These are phyloP conservation scores for Blastobotrys malaysiensis DNA, from an alignment of 1,139 yeast genomes.

Conservation along the genomic window DNA sequence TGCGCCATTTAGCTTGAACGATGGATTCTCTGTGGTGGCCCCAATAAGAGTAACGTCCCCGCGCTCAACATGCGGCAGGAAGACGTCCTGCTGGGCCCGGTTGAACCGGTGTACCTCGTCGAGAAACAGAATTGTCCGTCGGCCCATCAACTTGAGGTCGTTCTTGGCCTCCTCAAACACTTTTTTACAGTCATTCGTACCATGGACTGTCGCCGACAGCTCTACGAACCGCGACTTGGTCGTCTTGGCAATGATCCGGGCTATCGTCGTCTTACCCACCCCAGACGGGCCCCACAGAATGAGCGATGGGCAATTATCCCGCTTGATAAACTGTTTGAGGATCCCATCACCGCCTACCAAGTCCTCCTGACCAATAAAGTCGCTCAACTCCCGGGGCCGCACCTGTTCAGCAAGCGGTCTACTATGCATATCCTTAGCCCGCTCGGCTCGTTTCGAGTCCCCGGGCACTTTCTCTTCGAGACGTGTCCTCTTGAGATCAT, in stretches of 20 bases:
- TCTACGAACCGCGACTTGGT: slow-evolving; percentile 66
- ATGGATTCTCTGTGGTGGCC: slow-evolving; percentile 97
- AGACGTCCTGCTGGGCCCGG: slow-evolving; percentile 82
- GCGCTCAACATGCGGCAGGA: slow-evolving; percentile 41
- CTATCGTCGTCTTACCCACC: slow-evolving; percentile 82
- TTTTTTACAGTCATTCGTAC: slow-evolving; percentile 62
- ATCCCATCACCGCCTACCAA: slow-evolving; percentile 71
- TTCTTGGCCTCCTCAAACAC: slow-evolving; percentile 70
- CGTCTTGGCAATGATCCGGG: slow-evolving; percentile 51
- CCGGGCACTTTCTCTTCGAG: background rate
- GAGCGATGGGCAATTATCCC: slow-evolving; percentile 65
- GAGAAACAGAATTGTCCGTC: slow-evolving; percentile 72
- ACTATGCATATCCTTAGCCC: background rate
- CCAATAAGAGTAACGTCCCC: slow-evolving; percentile 56
- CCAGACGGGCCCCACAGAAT: slow-evolving; percentile 97
- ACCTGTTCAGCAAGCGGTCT: slow-evolving; percentile 78
- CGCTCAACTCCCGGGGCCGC: slow-evolving; percentile 68
- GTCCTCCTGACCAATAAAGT: slow-evolving; percentile 83
- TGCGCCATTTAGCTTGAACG: slow-evolving; percentile 85
- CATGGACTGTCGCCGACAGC: slow-evolving; percentile 78
- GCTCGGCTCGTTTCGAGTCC: background rate
- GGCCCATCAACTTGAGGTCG: slow-evolving; percentile 57
- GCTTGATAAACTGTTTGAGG: slow-evolving; percentile 58
- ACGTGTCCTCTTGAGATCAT: background rate
- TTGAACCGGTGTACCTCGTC: slow-evolving; percentile 94